A percentile compares a stretch with the other conserved stretches of the same genome.
Evolutionary conservation across 257 asterid species (phyloP).

Genomic region (Nicotiana benthamiana): DNA sequence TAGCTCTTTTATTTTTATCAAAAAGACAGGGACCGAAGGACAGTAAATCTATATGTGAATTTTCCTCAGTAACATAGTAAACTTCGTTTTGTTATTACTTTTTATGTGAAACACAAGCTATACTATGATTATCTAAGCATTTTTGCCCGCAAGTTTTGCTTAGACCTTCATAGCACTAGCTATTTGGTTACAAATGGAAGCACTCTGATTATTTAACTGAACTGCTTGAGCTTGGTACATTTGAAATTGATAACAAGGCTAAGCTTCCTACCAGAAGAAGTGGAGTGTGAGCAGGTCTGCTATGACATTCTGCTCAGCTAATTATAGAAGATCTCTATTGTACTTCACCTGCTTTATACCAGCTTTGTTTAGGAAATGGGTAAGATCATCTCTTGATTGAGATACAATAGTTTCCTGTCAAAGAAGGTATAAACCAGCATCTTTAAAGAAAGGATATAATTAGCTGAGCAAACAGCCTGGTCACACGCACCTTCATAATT

Average conservation of each 20-base stretch:
- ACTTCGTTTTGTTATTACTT: neutral
- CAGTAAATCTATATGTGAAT: neutral
- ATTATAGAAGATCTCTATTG: conserved; percentile 21
- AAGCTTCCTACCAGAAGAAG: conserved; percentile 29
- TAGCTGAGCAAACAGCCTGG: conserved; percentile 42
- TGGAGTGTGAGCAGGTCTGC: conserved; percentile 25
- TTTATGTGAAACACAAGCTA: neutral
- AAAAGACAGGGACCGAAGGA: neutral
- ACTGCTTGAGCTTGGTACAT: conserved; percentile 19
- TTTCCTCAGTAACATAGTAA: neutral
- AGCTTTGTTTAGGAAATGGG: conserved; percentile 12
- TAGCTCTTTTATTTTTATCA: neutral
- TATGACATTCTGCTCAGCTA: conserved; percentile 39
- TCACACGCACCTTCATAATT: neutral
- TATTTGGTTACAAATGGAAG: neutral
- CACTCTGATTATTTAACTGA: neutral
- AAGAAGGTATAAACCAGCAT: conserved; percentile 4
- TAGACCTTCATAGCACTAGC: neutral
- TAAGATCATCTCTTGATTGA: conserved; percentile 21
- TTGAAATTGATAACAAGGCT: conserved; percentile 19
- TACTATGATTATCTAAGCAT: neutral
- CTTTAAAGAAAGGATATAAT: conserved; percentile 20
- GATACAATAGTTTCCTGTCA: conserved; percentile 18
- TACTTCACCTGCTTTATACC: conserved; percentile 17
- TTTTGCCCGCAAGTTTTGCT: neutral